Evolutionary conservation across 331 rosid genomes (phyloP).

Genomic region (Rosa hybrid): DNA sequence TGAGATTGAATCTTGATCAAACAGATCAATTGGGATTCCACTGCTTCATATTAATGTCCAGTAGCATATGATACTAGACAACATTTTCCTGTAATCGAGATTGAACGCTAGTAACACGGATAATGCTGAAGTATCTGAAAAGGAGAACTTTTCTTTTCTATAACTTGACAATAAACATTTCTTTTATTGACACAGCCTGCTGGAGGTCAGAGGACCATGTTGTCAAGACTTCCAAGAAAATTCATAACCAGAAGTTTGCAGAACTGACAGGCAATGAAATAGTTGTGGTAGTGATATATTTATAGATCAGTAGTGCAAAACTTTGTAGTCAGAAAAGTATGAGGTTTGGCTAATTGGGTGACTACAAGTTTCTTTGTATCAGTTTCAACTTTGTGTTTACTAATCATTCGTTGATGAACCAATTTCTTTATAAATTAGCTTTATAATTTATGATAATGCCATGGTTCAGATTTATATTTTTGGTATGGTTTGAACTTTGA

Average conservation of each 20-base stretch:
- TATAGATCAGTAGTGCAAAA: slow-evolving; percentile 1
- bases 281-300: slow-evolving; percentile 28
- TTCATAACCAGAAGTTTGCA: slow-evolving; percentile 72
- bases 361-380: neutral
- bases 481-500: neutral
- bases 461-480: neutral
- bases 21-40: neutral
- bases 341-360: slow-evolving; percentile 20
- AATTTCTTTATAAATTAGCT: slow-evolving; percentile 2
- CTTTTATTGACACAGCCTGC: slow-evolving; percentile 52
- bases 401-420: neutral
- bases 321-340: slow-evolving; percentile 10
- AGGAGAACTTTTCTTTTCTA: neutral
- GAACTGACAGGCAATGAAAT: slow-evolving; percentile 83
- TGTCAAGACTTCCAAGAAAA: slow-evolving; percentile 55
- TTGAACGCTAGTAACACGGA: neutral
- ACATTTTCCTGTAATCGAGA: neutral
- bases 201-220: slow-evolving; percentile 74
- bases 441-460: neutral
- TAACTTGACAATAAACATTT: neutral
- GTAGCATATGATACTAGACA: neutral
- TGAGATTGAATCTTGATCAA: neutral
- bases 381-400: slow-evolving; percentile 12
- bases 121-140: neutral
- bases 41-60: neutral